Conservation (phyloP, 306 rosid species). For the Lablab purpureus region DNA sequence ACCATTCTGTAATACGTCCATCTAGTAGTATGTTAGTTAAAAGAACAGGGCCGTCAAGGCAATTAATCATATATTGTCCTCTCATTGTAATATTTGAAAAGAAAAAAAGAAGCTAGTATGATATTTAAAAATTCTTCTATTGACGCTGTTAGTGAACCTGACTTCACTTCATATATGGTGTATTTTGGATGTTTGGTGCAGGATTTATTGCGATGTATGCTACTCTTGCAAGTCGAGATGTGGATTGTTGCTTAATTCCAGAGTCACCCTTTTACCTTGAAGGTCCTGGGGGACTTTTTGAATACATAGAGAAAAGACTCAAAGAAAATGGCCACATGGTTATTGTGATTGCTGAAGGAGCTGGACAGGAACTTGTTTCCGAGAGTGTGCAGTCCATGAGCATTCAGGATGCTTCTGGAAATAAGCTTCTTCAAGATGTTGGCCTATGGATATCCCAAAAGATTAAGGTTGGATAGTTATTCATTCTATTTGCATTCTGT, state of each 20-base stretch:
- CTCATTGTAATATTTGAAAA: neutral
- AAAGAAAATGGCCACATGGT: conserved; percentile 95
- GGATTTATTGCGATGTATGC: conserved; percentile 97
- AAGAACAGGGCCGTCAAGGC: conserved; percentile 15
- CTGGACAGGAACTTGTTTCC: conserved; percentile 88
- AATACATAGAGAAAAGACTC: conserved; percentile 73
- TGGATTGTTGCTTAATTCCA: conserved; percentile 97
- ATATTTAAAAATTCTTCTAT: conserved; percentile 9
- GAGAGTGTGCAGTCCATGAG: conserved; percentile 56
- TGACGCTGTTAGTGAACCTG: conserved; percentile 1
- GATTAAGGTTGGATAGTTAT: conserved; percentile 65
- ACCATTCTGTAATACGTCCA: conserved; percentile 21
- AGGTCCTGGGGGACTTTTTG: conserved; percentile 91
- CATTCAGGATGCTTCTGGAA: conserved; percentile 89
- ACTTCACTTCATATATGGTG: conserved; percentile 9
- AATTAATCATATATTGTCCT: neutral
- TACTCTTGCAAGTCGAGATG: conserved; percentile 96
- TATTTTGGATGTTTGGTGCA: conserved; percentile 50
- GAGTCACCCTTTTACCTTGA: conserved; percentile 95
- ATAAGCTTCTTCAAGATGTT: conserved; percentile 89
- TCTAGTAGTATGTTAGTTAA: neutral
- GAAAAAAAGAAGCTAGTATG: neutral
- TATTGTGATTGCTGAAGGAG: conserved; percentile 97
- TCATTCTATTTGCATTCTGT: conserved; percentile 21
- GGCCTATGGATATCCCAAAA: conserved; percentile 89